phyloP scores from a whole-genome alignment of 768 basidiomycete species.

The Chalciporus sphaerocephalus region DNA sequence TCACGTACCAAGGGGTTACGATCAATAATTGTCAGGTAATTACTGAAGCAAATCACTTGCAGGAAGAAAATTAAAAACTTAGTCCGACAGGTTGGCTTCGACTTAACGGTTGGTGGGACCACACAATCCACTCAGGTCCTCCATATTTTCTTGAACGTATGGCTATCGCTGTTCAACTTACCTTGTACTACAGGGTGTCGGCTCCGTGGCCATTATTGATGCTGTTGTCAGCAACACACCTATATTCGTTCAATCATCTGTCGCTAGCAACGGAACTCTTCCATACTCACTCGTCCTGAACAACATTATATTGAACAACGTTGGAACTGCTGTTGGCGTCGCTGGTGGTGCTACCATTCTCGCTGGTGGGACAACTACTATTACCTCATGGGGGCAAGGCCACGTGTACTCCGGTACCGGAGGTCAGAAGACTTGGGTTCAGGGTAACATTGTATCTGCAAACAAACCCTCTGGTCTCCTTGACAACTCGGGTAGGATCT shows the following conservation, averaged over 20 bases:
- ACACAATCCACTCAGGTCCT: conserved; percentile 31
- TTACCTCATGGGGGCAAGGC: conserved; percentile 68
- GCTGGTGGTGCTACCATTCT: conserved; percentile 33
- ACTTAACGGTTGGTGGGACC: conserved; percentile 38
- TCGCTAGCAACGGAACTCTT: conserved; percentile 23
- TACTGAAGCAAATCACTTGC: background rate
- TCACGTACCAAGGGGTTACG: conserved; percentile 50
- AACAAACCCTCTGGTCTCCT: conserved; percentile 54
- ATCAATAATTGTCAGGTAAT: conserved; percentile 37
- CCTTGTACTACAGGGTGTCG: conserved; percentile 32
- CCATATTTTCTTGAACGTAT: background rate
- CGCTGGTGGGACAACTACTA: conserved; percentile 32
- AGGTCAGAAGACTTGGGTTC: conserved; percentile 41
- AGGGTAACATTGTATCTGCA: conserved; percentile 42
- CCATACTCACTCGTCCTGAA: conserved; percentile 35
- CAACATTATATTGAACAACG: conserved; percentile 33
- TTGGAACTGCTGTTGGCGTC: conserved; percentile 31
- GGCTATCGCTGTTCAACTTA: background rate
- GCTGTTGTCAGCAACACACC: conserved; percentile 43
- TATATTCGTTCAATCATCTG: conserved; percentile 40
- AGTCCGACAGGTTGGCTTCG: conserved; percentile 39
- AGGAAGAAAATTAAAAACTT: background rate
- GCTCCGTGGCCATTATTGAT: conserved; percentile 43
- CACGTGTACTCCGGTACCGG: conserved; percentile 58
- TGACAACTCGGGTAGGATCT: conserved; percentile 53